Evolutionary conservation across 805 yeast genomes (phyloP).

Genomic region (Myxozyma melibiosi): DNA sequence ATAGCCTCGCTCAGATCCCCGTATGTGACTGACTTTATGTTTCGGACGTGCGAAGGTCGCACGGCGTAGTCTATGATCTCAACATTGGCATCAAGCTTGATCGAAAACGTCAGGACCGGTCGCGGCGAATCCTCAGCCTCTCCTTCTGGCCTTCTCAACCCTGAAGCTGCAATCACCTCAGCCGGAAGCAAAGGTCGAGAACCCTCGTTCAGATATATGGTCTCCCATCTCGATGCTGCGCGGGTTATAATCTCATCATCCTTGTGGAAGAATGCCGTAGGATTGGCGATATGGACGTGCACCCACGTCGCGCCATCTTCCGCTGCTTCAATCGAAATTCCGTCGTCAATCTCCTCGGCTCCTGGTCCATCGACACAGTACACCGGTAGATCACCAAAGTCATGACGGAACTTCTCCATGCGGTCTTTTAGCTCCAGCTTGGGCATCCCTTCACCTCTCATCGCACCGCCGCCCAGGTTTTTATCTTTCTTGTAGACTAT

Average conservation of each 20-base stretch:
- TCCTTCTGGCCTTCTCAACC: constrained; percentile 5
- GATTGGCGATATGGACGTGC: constrained; percentile 84
- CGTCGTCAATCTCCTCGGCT: constrained; percentile 94
- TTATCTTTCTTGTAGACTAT: not conserved
- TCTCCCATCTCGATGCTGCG: constrained; percentile 63
- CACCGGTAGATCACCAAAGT: constrained; percentile 49
- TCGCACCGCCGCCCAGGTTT: not conserved
- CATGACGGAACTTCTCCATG: constrained; percentile 20
- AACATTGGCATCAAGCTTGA: constrained; percentile 39
- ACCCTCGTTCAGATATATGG: constrained; percentile 72
- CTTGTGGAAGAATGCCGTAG: constrained; percentile 63
- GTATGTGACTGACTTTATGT: constrained; percentile 63
- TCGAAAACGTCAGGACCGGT: constrained; percentile 53
- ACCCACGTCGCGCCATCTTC: constrained; percentile 45
- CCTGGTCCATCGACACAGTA: constrained; percentile 80
- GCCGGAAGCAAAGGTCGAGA: constrained; percentile 71
- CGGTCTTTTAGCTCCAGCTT: not conserved
- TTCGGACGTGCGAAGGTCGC: constrained; percentile 48
- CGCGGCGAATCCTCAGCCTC: constrained; percentile 36
- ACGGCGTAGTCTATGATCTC: constrained; percentile 40
- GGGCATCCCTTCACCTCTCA: not conserved
- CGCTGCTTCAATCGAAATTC: constrained; percentile 60
- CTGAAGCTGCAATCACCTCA: constrained; percentile 4
- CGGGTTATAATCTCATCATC: constrained; percentile 48
- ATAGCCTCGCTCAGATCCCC: constrained; percentile 55